phyloP scores from a whole-genome alignment of 2,329 filamentous ascomycete genomes.

The Botrytis aclada region DNA sequence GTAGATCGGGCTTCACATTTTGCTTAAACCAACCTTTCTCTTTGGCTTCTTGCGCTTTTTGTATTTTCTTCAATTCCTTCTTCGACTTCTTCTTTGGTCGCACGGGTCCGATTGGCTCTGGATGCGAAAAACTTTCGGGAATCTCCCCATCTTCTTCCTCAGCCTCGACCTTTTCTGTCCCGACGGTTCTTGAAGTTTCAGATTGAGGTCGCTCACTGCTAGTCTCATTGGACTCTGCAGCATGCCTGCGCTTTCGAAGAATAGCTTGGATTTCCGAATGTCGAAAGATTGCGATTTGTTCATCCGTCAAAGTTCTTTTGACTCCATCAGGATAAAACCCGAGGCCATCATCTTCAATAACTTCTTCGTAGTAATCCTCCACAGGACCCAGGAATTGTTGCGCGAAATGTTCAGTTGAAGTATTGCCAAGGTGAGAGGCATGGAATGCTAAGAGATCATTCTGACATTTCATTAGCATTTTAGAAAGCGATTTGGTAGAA shows the following conservation, averaged over 20 bases:
- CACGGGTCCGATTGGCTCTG: constrained; percentile 21
- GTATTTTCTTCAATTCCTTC: constrained; percentile 27
- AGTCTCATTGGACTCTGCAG: constrained; percentile 25
- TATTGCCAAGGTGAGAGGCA: constrained; percentile 31
- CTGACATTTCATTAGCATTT: constrained; percentile 21
- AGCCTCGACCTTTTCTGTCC: constrained; percentile 9
- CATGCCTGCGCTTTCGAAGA: constrained; percentile 49
- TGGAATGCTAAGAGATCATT: constrained; percentile 35
- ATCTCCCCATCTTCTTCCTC: constrained; percentile 25
- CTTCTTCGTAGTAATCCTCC: constrained; percentile 45
- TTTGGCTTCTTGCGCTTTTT: constrained; percentile 27
- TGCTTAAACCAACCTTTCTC: constrained; percentile 39
- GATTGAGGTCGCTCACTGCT: constrained; percentile 7
- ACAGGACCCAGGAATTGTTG: constrained; percentile 47
- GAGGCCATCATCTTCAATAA: constrained; percentile 61
- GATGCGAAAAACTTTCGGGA: constrained; percentile 12
- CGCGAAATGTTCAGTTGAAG: constrained; percentile 54
- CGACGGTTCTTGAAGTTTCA: background rate
- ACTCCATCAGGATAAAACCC: constrained; percentile 85
- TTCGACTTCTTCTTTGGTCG: constrained; percentile 17
- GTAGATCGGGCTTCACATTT: constrained; percentile 55
- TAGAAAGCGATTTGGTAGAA: background rate
- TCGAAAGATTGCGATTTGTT: constrained; percentile 85
- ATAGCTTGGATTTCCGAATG: constrained; percentile 81
- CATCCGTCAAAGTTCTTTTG: constrained; percentile 86